These are phyloP conservation scores for Neurospora intermedia DNA, from an alignment of 495 filamentous ascomycete species.

Conservation along the genomic window DNA sequence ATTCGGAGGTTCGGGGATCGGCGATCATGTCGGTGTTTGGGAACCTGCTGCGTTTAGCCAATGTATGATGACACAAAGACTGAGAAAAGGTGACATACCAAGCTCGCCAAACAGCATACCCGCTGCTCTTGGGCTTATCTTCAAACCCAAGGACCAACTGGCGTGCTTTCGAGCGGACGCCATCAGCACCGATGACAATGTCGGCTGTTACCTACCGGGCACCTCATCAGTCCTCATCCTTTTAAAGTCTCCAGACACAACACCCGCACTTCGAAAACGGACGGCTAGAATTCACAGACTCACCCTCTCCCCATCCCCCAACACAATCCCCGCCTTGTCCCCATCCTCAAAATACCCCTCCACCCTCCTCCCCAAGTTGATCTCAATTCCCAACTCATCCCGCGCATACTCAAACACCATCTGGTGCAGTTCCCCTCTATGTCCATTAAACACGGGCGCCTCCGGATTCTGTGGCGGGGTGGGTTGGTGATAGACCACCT, in stretches of 20 bases:
- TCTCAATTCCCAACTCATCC: slow-evolving; percentile 43
- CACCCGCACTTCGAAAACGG: too few relatives aligned
- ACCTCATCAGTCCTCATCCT: neutral
- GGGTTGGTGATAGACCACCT: slow-evolving; percentile 47
- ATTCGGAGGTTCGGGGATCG: slow-evolving; percentile 47
- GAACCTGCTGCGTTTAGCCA: slow-evolving; percentile 23
- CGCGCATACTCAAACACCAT: slow-evolving; percentile 48
- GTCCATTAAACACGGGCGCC: slow-evolving; percentile 51
- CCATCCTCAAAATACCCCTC: slow-evolving; percentile 47
- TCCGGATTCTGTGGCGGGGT: slow-evolving; percentile 32
- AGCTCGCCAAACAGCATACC: slow-evolving; percentile 49
- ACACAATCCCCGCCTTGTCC: slow-evolving; percentile 39
- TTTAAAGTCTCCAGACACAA: too few relatives aligned
- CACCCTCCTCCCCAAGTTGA: slow-evolving; percentile 43
- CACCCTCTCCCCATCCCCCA: slow-evolving; percentile 40
- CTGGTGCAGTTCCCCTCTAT: slow-evolving; percentile 48
- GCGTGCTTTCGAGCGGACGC: slow-evolving; percentile 48
- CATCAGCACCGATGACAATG: slow-evolving; percentile 50
- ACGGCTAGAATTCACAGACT: neutral
- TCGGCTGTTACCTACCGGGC: slow-evolving; percentile 30
- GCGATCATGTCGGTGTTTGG: slow-evolving; percentile 48
- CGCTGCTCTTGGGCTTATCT: slow-evolving; percentile 48
- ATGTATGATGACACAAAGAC: too few relatives aligned
- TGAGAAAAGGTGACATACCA: slow-evolving; percentile 28
- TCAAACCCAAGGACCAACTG: slow-evolving; percentile 48